Percentiles rank a stretch among this genome's conserved stretches.
Conservation (phyloP, 1,139 yeast species). For the Hansenula sp. region DNA sequence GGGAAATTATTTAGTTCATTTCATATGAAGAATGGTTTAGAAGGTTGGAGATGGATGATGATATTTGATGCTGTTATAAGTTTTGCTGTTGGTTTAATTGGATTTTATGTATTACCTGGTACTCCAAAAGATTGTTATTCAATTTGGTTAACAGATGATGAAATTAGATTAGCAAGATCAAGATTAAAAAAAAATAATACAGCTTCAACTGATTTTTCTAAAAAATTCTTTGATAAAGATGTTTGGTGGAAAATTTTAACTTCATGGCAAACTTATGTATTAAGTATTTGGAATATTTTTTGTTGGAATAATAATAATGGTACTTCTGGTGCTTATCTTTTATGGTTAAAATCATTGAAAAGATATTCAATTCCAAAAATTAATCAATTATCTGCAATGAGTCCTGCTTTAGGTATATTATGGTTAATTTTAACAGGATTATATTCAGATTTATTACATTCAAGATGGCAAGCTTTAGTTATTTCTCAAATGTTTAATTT, state of each 20-base stretch:
- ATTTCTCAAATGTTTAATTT: conserved; percentile 28
- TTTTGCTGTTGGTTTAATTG: conserved; percentile 43
- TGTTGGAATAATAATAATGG: conserved; percentile 46
- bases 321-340: conserved; percentile 26
- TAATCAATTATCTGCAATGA: conserved; percentile 29
- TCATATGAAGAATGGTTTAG: conserved; percentile 41
- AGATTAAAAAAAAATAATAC: conserved; percentile 17
- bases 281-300: conserved; percentile 43
- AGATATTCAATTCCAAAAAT: conserved; percentile 27
- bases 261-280: conserved; percentile 46
- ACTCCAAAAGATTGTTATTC: conserved; percentile 25
- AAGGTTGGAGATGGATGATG: conserved; percentile 65
- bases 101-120: conserved; percentile 56
- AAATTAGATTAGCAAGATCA: conserved; percentile 29
- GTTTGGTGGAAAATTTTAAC: conserved; percentile 41
- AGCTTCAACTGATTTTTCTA: conserved; percentile 5
- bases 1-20: conserved; percentile 50
- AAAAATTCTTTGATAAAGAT: conserved; percentile 25
- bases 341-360: conserved; percentile 31
- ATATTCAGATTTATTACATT: conserved; percentile 24
- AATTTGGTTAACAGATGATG: conserved; percentile 28
- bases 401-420: conserved; percentile 31
- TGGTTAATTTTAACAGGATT: conserved; percentile 28
- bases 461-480: conserved; percentile 41
- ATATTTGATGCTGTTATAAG: conserved; percentile 50